A percentile compares a stretch with the other conserved stretches of the same genome.
These are phyloP conservation scores for Entomortierella beljakovae DNA, from an alignment of 192 early-diverging fungal genomes.

Conservation along the genomic window DNA sequence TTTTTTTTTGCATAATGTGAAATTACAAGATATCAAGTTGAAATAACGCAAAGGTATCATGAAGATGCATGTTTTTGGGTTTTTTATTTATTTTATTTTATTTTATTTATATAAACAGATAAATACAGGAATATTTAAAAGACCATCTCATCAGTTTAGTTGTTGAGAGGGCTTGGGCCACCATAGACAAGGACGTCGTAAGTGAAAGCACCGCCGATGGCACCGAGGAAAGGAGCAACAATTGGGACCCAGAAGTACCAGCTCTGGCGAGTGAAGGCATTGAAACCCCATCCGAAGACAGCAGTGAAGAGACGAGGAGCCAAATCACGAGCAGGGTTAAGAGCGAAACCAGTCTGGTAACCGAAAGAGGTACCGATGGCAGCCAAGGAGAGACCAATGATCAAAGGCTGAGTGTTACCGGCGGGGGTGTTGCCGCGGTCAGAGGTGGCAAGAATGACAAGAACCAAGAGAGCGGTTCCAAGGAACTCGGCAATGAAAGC, in stretches of 20 bases:
- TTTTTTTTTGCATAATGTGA: neutral
- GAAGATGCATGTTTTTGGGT: neutral
- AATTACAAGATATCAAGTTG: neutral
- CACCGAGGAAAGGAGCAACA: slow-evolving; percentile 77
- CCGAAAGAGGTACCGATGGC: slow-evolving; percentile 73
- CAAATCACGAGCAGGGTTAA: slow-evolving; percentile 86
- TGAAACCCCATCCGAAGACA: slow-evolving; percentile 72
- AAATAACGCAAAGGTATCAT: slow-evolving; percentile 1
- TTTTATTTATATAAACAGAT: neutral
- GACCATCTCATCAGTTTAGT: slow-evolving; percentile 13
- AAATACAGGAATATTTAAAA: neutral
- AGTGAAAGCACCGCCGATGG: slow-evolving; percentile 47
- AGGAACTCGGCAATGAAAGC: slow-evolving; percentile 74
- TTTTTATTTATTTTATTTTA: neutral
- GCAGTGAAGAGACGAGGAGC: slow-evolving; percentile 81
- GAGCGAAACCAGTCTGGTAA: slow-evolving; percentile 73
- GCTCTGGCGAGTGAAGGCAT: slow-evolving; percentile 73
- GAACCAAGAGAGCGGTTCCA: slow-evolving; percentile 74
- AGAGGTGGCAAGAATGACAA: slow-evolving; percentile 66
- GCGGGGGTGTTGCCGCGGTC: slow-evolving; percentile 70
- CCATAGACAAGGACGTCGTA: slow-evolving; percentile 43
- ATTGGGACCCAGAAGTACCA: slow-evolving; percentile 82
- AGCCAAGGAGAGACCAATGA: slow-evolving; percentile 70
- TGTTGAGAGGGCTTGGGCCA: slow-evolving; percentile 51
- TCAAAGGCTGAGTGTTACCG: slow-evolving; percentile 64